Conservation (phyloP, 2,329 filamentous ascomycete genomes). For the Pyricularia grisea region DNA sequence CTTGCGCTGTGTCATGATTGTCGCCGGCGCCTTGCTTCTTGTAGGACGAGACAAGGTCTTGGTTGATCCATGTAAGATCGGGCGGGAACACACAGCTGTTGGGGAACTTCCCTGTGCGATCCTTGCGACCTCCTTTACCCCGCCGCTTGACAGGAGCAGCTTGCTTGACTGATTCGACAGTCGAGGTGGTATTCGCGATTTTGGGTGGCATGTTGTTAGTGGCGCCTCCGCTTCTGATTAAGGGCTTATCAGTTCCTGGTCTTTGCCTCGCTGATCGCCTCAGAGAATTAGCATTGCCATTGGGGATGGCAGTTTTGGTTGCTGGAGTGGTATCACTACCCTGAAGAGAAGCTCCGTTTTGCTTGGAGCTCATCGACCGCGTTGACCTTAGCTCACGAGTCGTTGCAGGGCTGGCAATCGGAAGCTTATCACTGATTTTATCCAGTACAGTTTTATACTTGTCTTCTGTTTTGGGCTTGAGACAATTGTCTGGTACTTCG, state of each 20-base stretch:
- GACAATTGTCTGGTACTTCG: background rate
- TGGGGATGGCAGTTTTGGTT: background rate
- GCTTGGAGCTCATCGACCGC: background rate
- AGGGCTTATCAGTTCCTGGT: background rate
- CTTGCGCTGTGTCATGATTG: conserved; percentile 75
- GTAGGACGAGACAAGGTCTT: conserved; percentile 58
- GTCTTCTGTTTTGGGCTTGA: background rate
- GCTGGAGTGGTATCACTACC: background rate
- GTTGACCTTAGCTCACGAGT: background rate
- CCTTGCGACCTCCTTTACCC: background rate
- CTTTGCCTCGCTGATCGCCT: background rate
- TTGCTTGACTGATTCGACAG: background rate
- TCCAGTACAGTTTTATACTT: background rate
- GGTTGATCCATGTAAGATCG: conserved; percentile 81
- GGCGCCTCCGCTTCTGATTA: background rate
- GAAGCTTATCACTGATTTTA: background rate
- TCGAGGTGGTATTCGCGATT: background rate
- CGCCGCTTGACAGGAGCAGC: background rate
- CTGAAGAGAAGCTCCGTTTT: background rate
- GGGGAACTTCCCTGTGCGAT: background rate
- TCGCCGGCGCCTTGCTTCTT: conserved; percentile 67
- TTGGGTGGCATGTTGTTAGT: background rate
- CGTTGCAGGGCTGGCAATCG: background rate
- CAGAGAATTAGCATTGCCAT: background rate
- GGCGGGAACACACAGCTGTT: conserved; percentile 32